Percentiles rank a stretch among this genome's conserved stretches.
phyloP scores from a whole-genome alignment of 2,329 filamentous ascomycete species.

The Fusarium sp. region DNA sequence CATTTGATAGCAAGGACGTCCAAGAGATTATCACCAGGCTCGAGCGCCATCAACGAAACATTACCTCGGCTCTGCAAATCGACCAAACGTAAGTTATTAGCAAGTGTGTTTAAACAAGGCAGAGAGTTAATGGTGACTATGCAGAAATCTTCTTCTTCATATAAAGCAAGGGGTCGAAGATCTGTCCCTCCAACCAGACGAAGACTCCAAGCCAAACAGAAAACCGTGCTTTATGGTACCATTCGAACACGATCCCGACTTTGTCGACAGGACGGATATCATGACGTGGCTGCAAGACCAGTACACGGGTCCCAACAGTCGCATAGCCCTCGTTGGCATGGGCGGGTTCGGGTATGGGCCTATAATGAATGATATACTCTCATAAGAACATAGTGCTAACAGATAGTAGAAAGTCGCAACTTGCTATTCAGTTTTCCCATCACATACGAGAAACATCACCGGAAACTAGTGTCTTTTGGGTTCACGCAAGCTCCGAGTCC shows the following conservation, averaged over 20 bases:
- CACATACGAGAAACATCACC: constrained; percentile 43
- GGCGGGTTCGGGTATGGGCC: neutral
- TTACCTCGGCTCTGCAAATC: neutral
- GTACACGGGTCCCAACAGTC: too few species aligned
- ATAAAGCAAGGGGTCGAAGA: neutral
- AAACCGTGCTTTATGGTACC: neutral
- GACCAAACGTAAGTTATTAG: neutral
- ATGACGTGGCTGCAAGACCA: neutral
- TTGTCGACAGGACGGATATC: neutral
- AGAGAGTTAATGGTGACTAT: neutral
- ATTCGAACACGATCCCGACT: neutral
- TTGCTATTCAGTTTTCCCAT: constrained; percentile 57
- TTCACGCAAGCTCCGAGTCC: constrained; percentile 53
- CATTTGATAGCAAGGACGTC: neutral
- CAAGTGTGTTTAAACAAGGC: neutral
- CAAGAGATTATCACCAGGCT: neutral
- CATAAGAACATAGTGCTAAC: neutral
- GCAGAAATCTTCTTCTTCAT: neutral
- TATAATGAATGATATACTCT: neutral
- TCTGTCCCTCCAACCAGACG: neutral
- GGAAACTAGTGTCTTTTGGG: constrained; percentile 56
- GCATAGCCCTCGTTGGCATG: neutral
- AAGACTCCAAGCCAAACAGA: too few species aligned
- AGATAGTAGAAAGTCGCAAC: constrained; percentile 44
- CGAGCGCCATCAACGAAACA: neutral